Conservation (phyloP, 345 rosid species). For the Eutrema yunnanense region DNA sequence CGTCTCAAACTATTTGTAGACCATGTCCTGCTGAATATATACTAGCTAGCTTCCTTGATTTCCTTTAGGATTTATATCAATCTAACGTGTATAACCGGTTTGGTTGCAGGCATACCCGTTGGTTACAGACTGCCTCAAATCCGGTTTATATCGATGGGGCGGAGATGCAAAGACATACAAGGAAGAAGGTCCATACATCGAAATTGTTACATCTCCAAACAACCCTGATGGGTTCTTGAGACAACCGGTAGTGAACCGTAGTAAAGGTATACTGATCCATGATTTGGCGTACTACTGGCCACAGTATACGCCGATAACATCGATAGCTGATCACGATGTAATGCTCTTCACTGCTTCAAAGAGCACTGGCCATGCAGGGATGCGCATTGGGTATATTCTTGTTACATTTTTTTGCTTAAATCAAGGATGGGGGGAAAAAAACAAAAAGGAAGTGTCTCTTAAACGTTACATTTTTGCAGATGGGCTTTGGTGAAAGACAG, state of each 20-base stretch:
- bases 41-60: neutral
- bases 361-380: constrained; percentile 88
- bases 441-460: neutral
- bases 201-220: constrained; percentile 87
- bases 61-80: neutral
- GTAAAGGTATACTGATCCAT: constrained; percentile 64
- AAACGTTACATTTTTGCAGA: constrained; percentile 32
- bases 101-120: constrained; percentile 65
- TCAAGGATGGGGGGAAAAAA: neutral
- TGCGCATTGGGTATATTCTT: constrained; percentile 69
- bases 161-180: constrained; percentile 70
- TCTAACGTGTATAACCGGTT: constrained; percentile 6
- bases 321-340: constrained; percentile 65
- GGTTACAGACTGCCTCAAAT: constrained; percentile 73
- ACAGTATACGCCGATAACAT: constrained; percentile 73
- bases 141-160: constrained; percentile 71
- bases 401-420: neutral
- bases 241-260: constrained; percentile 59
- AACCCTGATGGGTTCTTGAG: constrained; percentile 84
- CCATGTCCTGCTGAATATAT: neutral
- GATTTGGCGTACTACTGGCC: constrained; percentile 98
- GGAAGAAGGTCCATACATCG: constrained; percentile 67
- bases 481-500: constrained; percentile 86
- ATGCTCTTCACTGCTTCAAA: constrained; percentile 87
- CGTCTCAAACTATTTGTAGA: too few relatives aligned